phyloP scores from a whole-genome alignment of 768 basidiomycete genomes.

The Suillus bovinus region DNA sequence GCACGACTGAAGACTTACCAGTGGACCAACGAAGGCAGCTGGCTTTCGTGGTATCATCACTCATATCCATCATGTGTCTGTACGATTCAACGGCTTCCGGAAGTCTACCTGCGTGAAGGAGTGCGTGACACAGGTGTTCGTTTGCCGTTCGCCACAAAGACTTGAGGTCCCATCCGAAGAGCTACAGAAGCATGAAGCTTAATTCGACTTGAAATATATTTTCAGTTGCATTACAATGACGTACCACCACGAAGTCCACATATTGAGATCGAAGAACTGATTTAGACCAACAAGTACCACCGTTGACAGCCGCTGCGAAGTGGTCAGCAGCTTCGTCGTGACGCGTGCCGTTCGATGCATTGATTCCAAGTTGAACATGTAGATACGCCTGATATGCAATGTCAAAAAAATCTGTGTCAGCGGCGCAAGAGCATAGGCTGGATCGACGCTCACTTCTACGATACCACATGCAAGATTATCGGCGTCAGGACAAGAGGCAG shows the following conservation, averaged over 20 bases:
- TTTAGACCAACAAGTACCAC: background rate
- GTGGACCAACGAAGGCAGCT: background rate
- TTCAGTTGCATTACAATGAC: background rate
- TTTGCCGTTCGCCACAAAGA: background rate
- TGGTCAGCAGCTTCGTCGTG: background rate
- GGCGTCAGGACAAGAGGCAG: background rate
- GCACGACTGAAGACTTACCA: background rate
- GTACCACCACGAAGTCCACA: background rate
- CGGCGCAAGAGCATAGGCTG: background rate
- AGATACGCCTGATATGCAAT: background rate
- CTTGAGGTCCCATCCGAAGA: background rate
- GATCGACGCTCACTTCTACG: background rate
- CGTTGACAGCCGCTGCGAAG: background rate
- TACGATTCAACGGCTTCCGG: background rate
- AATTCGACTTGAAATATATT: background rate
- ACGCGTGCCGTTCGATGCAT: background rate
- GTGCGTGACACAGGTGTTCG: background rate
- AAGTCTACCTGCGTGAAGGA: background rate
- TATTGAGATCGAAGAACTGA: background rate
- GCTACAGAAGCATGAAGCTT: background rate
- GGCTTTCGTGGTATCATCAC: background rate
- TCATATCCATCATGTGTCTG: background rate
- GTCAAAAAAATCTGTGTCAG: background rate
- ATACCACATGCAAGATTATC: background rate
- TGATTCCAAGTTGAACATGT: background rate